A percentile compares a stretch with the other conserved stretches of the same genome.
Conservation (phyloP, 108 stramenopile species). For the Bacterosira constricta region DNA sequence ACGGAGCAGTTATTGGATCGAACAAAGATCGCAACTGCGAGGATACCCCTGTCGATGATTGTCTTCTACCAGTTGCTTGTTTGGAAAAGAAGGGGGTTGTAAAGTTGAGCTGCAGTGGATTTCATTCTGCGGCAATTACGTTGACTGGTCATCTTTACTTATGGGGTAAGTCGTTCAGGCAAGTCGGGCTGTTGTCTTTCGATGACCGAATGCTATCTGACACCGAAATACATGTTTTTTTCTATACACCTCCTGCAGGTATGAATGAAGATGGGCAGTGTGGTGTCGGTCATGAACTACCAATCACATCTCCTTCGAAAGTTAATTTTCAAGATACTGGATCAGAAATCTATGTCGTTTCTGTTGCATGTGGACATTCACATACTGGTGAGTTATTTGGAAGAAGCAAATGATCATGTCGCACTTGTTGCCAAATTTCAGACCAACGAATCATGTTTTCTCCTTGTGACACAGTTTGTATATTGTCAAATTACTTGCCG, state of each 20-base stretch:
- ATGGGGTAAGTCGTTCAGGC: constrained; percentile 14
- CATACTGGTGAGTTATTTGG: constrained; percentile 12
- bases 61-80: constrained; percentile 19
- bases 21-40: neutral
- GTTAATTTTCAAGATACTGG: constrained; percentile 2
- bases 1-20: constrained; percentile 10
- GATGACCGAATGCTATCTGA: no score
- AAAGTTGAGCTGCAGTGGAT: constrained; percentile 21
- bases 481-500: constrained; percentile 10
- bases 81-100: constrained; percentile 19
- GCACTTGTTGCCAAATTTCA: neutral
- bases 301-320: neutral
- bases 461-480: neutral
- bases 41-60: constrained; percentile 1
- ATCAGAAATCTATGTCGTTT: constrained; percentile 4
- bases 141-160: constrained; percentile 3
- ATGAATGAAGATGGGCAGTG: constrained; percentile 42
- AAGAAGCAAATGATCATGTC: no score
- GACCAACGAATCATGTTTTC: neutral
- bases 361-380: constrained; percentile 35
- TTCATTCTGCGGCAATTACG: constrained; percentile 30
- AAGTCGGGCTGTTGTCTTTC: neutral
- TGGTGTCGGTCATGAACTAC: constrained; percentile 20
- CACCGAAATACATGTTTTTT: no score
- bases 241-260: constrained; percentile 16